Conservation (phyloP, 2,329 filamentous ascomycete species). For the Ophiostoma novo-ulmi region DNA sequence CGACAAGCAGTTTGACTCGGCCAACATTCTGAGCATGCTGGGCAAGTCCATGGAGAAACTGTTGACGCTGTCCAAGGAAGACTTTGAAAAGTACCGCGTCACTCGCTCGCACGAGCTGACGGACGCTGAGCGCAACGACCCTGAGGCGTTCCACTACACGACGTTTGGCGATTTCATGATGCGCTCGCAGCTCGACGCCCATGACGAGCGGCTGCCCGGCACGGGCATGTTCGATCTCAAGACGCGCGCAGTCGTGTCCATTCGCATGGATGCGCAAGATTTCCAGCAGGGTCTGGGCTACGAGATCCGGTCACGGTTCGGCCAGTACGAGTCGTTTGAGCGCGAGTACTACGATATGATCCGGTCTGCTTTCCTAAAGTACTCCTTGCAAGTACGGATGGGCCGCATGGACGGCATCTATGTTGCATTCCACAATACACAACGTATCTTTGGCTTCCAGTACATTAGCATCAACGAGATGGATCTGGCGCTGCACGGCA, state of each 20-base stretch:
- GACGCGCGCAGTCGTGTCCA: slow-evolving; percentile 83
- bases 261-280: slow-evolving; percentile 76
- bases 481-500: slow-evolving; percentile 84
- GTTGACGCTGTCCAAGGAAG: slow-evolving; percentile 72
- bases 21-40: slow-evolving; percentile 83
- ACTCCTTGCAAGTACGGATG: slow-evolving; percentile 93
- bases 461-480: slow-evolving; percentile 84
- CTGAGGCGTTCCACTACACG: slow-evolving; percentile 83
- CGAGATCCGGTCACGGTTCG: slow-evolving; percentile 71
- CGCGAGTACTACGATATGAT: slow-evolving; percentile 98
- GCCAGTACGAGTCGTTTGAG: slow-evolving; percentile 86
- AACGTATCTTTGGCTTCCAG: slow-evolving; percentile 96
- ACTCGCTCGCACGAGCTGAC: slow-evolving; percentile 62
- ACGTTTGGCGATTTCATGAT: slow-evolving; percentile 83
- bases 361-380: slow-evolving; percentile 88
- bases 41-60: slow-evolving; percentile 97
- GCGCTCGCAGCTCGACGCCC: slow-evolving; percentile 88
- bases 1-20: slow-evolving; percentile 83
- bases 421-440: slow-evolving; percentile 89
- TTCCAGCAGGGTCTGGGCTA: slow-evolving; percentile 77
- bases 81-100: slow-evolving; percentile 80
- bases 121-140: slow-evolving; percentile 64
- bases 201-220: slow-evolving; percentile 80
- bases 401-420: slow-evolving; percentile 99
- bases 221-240: slow-evolving; percentile 95